Conservation (phyloP, 257 asterid genomes). For the Linaria vulgaris region DNA sequence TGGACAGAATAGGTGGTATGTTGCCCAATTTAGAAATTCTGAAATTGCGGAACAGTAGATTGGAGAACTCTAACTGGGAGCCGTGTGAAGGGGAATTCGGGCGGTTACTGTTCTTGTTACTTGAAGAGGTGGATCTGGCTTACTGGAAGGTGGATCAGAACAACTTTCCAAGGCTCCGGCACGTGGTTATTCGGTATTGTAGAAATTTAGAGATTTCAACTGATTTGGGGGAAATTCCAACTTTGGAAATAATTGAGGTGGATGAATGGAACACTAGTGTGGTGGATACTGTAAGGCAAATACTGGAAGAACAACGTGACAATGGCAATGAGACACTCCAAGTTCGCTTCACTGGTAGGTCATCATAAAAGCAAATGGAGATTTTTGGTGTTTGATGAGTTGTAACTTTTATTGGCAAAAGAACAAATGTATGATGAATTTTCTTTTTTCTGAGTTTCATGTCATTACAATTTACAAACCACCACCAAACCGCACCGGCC, state of each 20-base stretch:
- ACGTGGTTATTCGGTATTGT: conserved; percentile 26
- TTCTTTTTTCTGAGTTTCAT: no score
- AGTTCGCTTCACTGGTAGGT: neutral
- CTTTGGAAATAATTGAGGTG: conserved; percentile 30
- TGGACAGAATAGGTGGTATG: neutral
- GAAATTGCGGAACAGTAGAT: neutral
- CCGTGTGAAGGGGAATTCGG: conserved; percentile 13
- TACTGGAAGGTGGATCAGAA: conserved; percentile 19
- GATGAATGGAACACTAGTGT: conserved; percentile 12
- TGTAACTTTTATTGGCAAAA: no score
- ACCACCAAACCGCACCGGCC: no score
- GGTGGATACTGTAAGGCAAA: conserved; percentile 16
- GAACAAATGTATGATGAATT: no score
- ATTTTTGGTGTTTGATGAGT: no score
- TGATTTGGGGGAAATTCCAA: conserved; percentile 25
- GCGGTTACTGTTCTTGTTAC: neutral
- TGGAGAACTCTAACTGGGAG: neutral
- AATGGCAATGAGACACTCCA: conserved; percentile 25
- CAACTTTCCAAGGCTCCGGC: conserved; percentile 27
- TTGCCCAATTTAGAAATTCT: conserved; percentile 20
- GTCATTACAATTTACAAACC: no score
- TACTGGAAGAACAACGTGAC: conserved; percentile 29
- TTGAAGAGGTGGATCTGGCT: neutral
- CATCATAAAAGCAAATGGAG: no score
- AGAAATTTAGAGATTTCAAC: conserved; percentile 23